Conservation (phyloP, 2,329 filamentous ascomycete species). For the Xylariales sp. region DNA sequence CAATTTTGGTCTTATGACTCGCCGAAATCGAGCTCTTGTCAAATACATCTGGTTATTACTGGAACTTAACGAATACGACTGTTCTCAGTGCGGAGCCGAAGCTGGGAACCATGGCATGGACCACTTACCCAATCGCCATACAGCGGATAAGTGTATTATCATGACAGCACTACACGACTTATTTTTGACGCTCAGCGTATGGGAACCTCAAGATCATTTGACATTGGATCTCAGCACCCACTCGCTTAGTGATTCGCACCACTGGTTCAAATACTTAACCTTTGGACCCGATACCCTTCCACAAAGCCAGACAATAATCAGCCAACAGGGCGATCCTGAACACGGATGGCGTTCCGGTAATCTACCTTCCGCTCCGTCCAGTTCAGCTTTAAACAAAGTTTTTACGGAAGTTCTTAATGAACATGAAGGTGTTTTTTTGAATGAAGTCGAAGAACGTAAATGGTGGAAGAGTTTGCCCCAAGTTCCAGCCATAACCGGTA, state of each 20-base stretch:
- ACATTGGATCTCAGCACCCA: conserved; percentile 31
- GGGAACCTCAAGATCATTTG: conserved; percentile 26
- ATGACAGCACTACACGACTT: conserved; percentile 22
- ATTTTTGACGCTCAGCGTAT: conserved; percentile 24
- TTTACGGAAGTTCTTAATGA: conserved; percentile 28
- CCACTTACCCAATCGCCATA: background rate
- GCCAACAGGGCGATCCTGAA: conserved; percentile 12
- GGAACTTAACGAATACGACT: conserved; percentile 25
- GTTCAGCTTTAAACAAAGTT: conserved; percentile 2
- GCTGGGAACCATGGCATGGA: too few relatives aligned
- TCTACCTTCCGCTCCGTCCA: conserved; percentile 13
- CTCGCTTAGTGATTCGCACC: conserved; percentile 29
- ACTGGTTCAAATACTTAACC: conserved; percentile 31
- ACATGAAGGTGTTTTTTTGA: conserved; percentile 20
- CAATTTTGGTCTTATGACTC: conserved; percentile 20
- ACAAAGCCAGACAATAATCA: too few relatives aligned
- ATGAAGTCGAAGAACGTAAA: conserved; percentile 19
- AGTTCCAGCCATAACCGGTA: conserved; percentile 24
- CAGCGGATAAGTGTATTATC: conserved; percentile 17
- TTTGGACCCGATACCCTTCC: conserved; percentile 23
- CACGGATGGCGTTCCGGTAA: conserved; percentile 23
- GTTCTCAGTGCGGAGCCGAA: conserved; percentile 7
- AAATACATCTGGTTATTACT: conserved; percentile 24
- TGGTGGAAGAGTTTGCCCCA: conserved; percentile 29
- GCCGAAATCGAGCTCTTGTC: conserved; percentile 22